These are phyloP conservation scores for Penicillium cataractarum DNA, from an alignment of 495 filamentous ascomycete species.

Conservation along the genomic window DNA sequence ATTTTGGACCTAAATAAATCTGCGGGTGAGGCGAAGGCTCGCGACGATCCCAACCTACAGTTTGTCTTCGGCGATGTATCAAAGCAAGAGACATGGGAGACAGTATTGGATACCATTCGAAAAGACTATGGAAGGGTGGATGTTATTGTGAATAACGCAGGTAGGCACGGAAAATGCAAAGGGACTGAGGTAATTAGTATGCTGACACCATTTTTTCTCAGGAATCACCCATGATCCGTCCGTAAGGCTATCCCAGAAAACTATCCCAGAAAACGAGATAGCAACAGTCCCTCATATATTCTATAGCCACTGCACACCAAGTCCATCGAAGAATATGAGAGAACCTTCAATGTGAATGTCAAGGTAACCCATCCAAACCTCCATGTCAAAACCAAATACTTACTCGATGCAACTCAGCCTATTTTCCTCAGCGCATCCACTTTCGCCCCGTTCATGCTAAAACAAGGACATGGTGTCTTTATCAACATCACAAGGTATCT, in stretches of 20 bases:
- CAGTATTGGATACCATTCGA: slow-evolving; percentile 9
- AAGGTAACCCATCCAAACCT: slow-evolving; percentile 5
- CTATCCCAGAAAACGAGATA: too few relatives aligned
- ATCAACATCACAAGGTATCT: slow-evolving; percentile 17
- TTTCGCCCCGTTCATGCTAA: slow-evolving; percentile 16
- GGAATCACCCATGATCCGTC: slow-evolving; percentile 9
- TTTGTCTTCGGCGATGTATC: slow-evolving; percentile 14
- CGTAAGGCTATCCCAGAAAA: neutral
- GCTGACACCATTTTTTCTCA: neutral
- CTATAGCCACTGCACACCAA: slow-evolving; percentile 10
- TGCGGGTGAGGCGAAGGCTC: slow-evolving; percentile 10
- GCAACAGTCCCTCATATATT: neutral
- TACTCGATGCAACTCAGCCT: neutral
- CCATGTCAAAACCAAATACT: neutral
- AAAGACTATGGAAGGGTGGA: slow-evolving; percentile 12
- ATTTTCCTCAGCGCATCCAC: slow-evolving; percentile 10
- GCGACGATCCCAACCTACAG: slow-evolving; percentile 3
- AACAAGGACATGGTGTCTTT: slow-evolving; percentile 17
- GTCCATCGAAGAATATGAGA: slow-evolving; percentile 8
- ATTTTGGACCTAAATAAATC: slow-evolving; percentile 8
- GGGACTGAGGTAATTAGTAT: neutral
- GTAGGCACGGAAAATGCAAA: too few relatives aligned
- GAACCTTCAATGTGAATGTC: slow-evolving; percentile 11
- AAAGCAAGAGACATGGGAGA: slow-evolving; percentile 12
- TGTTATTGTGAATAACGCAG: slow-evolving; percentile 25